Evolutionary conservation across 108 stramenopile species (phyloP), one percentile per base, ranked within the genome.

Genomic region (Cyclotella choctawhatcheeana): DNA sequence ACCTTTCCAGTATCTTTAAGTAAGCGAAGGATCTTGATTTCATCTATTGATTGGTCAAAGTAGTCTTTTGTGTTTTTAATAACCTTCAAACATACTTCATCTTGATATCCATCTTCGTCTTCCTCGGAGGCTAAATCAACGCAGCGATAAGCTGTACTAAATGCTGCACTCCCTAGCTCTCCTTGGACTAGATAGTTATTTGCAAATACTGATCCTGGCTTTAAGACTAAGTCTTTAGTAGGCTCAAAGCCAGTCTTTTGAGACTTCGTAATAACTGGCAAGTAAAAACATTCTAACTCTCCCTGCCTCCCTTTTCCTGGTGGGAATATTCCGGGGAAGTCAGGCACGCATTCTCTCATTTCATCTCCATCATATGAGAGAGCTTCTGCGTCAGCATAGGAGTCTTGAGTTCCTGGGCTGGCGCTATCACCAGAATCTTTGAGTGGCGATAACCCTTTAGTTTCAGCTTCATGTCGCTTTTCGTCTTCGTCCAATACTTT

Each of bases 11-110:
- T 91, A 58, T 91, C 88, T 29, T 90, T 87, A 16, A 97, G 73
- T 44, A 96, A 72, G 64, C 91, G 85, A 44, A 99, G 82, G 29
- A 99, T 94, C 84, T 97, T 97, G 64, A 98, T 97, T 76, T 99
- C 99, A 73, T 99, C 99, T 56, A 99, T 72, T 5, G 91, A 94
- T 74, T 99, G 99, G 77, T 99, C 99, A 67, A 99, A 94, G 79
- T 97, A 98, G 75, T 99, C 99, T 75, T 99, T 99, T 51, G 94
- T 97, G 79, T 98, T 99, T 84, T 98, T 99, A 73, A 99, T 96
- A 4, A 99, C 92, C 76, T 99, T 99, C 33, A 97, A 75, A 67
- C 97, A 97, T 7, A 97, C 97, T 59, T 93, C 90, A 52, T 90
- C 85, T 60, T 89, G 88, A 64, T 80, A 87, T 65, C 83, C 82